phyloP scores from a whole-genome alignment of 202 grass and related monocot species.

The Digitaria exilis region DNA sequence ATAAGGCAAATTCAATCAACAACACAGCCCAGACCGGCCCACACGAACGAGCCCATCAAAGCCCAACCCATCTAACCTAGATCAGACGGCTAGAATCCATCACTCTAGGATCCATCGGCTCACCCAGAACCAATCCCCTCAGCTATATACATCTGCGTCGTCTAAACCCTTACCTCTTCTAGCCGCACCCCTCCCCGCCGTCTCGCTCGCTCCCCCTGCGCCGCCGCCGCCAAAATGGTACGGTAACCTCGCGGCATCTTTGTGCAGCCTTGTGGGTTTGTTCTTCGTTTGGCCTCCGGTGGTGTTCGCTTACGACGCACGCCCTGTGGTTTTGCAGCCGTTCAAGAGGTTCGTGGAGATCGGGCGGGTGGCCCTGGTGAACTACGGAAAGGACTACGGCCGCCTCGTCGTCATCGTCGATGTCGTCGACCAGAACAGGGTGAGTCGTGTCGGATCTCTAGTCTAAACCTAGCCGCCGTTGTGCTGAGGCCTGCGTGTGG shows the following conservation, averaged over 20 bases:
- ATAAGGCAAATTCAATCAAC: too few relatives aligned
- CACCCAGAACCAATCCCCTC: background rate
- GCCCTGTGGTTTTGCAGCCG: slow-evolving; percentile 45
- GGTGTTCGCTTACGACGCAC: background rate
- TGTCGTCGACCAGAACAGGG: slow-evolving; percentile 82
- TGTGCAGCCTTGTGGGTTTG: background rate
- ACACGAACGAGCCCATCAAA: background rate
- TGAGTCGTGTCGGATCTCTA: slow-evolving; percentile 7
- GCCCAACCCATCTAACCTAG: slow-evolving; percentile 14
- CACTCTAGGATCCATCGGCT: slow-evolving; percentile 20
- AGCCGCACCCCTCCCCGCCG: slow-evolving; percentile 12
- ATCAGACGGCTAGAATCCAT: slow-evolving; percentile 27
- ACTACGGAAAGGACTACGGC: slow-evolving; percentile 88
- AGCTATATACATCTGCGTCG: slow-evolving; percentile 7
- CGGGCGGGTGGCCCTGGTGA: slow-evolving; percentile 78
- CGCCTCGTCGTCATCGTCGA: slow-evolving; percentile 89
- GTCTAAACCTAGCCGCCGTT: background rate
- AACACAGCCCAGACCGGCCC: background rate
- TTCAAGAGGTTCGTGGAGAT: slow-evolving; percentile 97
- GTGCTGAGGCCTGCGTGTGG: background rate
- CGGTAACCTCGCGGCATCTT: background rate
- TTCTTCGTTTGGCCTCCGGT: background rate
- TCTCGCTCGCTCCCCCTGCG: background rate
- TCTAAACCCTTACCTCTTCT: background rate
- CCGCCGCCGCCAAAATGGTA: slow-evolving; percentile 47